These are phyloP conservation scores for Boletus rex-veris DNA, from an alignment of 768 basidiomycete genomes.

Conservation along the genomic window DNA sequence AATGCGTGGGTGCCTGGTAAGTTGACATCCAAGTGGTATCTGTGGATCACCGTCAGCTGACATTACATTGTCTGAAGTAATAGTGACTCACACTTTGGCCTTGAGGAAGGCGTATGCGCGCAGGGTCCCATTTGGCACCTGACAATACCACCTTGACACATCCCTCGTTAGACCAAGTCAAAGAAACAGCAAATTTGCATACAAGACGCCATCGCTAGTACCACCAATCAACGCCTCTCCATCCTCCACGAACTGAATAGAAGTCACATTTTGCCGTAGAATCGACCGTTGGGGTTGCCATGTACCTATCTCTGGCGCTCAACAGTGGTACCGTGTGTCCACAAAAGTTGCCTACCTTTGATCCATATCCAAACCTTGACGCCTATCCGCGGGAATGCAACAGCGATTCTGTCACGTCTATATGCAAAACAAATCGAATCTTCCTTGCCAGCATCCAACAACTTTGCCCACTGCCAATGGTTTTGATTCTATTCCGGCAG, in stretches of 20 bases:
- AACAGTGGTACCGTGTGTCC: background rate
- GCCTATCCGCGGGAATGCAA: slow-evolving; percentile 55
- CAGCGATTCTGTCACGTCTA: slow-evolving; percentile 54
- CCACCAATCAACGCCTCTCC: slow-evolving; percentile 65
- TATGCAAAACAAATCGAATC: slow-evolving; percentile 54
- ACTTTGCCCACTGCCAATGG: slow-evolving; percentile 54
- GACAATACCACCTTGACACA: slow-evolving; percentile 57
- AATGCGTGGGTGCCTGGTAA: slow-evolving; percentile 48
- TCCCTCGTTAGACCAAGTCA: slow-evolving; percentile 7
- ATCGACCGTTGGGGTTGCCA: slow-evolving; percentile 68
- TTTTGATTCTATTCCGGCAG: slow-evolving; percentile 37
- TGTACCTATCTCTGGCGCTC: slow-evolving; percentile 38
- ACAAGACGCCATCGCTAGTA: slow-evolving; percentile 69
- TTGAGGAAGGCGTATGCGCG: slow-evolving; percentile 58
- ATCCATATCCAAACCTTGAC: slow-evolving; percentile 65
- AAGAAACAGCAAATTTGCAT: slow-evolving; percentile 19
- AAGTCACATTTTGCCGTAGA: slow-evolving; percentile 58
- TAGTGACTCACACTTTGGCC: slow-evolving; percentile 49
- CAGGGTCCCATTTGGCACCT: slow-evolving; percentile 63
- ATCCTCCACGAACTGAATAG: slow-evolving; percentile 59
- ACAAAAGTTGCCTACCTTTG: slow-evolving; percentile 40
- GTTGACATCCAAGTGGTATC: slow-evolving; percentile 53
- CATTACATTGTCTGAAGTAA: background rate
- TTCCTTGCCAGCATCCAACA: slow-evolving; percentile 49
- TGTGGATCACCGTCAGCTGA: slow-evolving; percentile 25